Base-by-base conservation (phyloP, 2,329 filamentous ascomycete genomes). In the Torrubiella hemipterigena region DNA sequence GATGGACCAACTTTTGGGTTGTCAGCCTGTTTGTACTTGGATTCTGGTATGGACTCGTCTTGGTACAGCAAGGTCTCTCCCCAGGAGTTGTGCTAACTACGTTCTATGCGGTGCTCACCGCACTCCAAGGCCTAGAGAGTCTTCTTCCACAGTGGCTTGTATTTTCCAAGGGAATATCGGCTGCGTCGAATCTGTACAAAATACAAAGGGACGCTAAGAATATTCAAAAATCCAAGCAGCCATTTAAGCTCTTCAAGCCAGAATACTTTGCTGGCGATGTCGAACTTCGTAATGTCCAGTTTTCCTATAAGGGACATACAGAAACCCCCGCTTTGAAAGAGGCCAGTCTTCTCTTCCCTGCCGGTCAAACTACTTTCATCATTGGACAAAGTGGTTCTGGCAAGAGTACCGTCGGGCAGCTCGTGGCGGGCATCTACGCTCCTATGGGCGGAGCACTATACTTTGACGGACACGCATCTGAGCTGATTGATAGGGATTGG, bases 381-480 rank as follows among this genome's bases (percentile, higher is more conserved):
- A 73, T 95, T 30, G 91, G 89, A 0, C 71, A 69, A 44, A 94
- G 85, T 46, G 91, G 91, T 1, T 94, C 84, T 3, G 89, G 89
- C 0, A 96, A 96, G 52, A 94, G 85, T 43, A 96, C 89, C 0
- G 48, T 96, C 2, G 77, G 80, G 2, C 85, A 84, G 47, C 64
- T 96, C 1, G 63, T 96, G 1, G 65, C 86, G 30, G 73, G 77
- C 10, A 81, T 93, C 43, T 94, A 95, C 47, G 61, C 71, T 6
- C 73, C 82, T 1, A 52, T 58, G 0, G 58, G 58, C 0, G 89
- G 87, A 0, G 52, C 69, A 0, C 76, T 95, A 12, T 49, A 67
- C 0, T 58, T 96, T 8, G 85, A 93, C 45, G 75, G 70, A 1
- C 50, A 67, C 2, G 57, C 71, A 0, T 57, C 91, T 3, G 49